Evolutionary conservation across 208 protist genomes (phyloP).

Genomic region (Phytomonas francai): DNA sequence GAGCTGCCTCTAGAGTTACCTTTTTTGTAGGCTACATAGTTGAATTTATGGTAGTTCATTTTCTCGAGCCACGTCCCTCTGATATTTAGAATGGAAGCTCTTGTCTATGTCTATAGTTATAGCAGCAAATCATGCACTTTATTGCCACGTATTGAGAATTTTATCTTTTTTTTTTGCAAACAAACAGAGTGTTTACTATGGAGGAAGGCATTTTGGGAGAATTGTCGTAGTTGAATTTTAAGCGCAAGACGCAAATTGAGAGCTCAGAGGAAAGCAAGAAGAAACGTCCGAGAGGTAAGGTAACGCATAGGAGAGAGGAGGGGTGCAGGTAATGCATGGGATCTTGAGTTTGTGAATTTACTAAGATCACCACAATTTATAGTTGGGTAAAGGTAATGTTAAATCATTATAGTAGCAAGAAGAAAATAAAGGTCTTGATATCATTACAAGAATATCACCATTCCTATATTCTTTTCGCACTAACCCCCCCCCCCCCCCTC

Average conservation of each 20-base stretch:
- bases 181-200: not conserved
- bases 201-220: conserved; percentile 1
- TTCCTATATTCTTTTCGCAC: conserved; percentile 6
- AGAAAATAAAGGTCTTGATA: not conserved
- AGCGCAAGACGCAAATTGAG: not conserved
- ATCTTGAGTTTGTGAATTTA: not conserved
- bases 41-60: conserved; percentile 38
- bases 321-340: not conserved
- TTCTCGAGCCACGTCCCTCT: not conserved
- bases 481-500: too few species aligned
- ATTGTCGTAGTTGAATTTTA: not conserved
- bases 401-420: not conserved
- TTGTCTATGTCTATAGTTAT: not conserved
- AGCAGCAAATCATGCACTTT: not conserved
- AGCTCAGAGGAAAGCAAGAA: not conserved
- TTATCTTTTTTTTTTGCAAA: conserved; percentile 2
- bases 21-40: conserved; percentile 16
- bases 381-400: not conserved
- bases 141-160: not conserved
- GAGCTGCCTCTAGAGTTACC: not conserved
- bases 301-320: too few species aligned
- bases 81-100: not conserved
- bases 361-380: not conserved
- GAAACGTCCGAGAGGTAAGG: not conserved
- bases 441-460: not conserved